A percentile compares a stretch with the other conserved stretches of the same genome.
Evolutionary conservation across 2,329 filamentous ascomycete species (phyloP).

Genomic region (Exophiala sideris): DNA sequence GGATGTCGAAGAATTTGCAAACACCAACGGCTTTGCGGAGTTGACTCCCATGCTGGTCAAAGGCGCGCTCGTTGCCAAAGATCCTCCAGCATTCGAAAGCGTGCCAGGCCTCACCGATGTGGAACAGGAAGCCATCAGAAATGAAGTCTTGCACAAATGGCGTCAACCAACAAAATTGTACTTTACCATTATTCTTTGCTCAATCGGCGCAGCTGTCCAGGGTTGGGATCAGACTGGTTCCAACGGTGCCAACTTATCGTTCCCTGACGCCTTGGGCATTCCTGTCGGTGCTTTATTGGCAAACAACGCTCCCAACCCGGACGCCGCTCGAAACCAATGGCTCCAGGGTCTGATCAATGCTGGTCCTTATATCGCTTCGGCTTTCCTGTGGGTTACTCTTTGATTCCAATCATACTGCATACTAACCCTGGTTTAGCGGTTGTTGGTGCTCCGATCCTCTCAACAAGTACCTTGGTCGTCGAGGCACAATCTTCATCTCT

Average conservation of each 20-base stretch:
- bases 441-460: conserved; percentile 73
- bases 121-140: conserved; percentile 35
- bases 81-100: conserved; percentile 20
- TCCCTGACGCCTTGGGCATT: conserved; percentile 44
- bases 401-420: conserved; percentile 50
- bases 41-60: conserved; percentile 33
- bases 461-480: conserved; percentile 66
- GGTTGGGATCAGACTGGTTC: conserved; percentile 45
- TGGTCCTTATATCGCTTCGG: conserved; percentile 49
- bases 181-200: conserved; percentile 39
- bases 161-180: conserved; percentile 37
- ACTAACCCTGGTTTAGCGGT: conserved; percentile 55
- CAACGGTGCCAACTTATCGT: conserved; percentile 45
- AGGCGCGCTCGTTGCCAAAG: conserved; percentile 32
- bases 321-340: conserved; percentile 48
- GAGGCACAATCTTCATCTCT: conserved; percentile 61
- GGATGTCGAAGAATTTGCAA: conserved; percentile 40
- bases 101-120: conserved; percentile 35
- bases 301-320: conserved; percentile 29
- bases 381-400: conserved; percentile 48
- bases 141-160: conserved; percentile 37
- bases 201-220: conserved; percentile 43
- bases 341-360: conserved; percentile 62
- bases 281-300: conserved; percentile 30
- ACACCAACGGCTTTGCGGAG: conserved; percentile 34